Conservation (phyloP, 2,329 filamentous ascomycete species). For the Aspergillus pseudotamarii region DNA sequence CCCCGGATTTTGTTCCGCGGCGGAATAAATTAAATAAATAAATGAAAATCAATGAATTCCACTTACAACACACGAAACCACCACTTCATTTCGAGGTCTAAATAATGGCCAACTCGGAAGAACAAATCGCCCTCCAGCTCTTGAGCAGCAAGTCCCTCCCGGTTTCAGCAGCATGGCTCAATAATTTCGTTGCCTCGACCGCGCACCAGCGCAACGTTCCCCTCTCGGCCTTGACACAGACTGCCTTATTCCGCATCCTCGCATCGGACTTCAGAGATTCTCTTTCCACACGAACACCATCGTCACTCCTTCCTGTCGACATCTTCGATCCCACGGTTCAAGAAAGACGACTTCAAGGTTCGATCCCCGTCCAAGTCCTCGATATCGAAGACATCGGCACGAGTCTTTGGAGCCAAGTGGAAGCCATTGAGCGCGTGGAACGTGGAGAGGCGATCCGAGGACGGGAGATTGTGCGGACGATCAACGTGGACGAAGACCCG, state of each 20-base stretch:
- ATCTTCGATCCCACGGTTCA: constrained; percentile 57
- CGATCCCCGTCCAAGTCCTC: constrained; percentile 78
- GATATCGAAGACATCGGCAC: constrained; percentile 81
- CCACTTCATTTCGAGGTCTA: not conserved
- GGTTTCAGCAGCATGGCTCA: constrained; percentile 65
- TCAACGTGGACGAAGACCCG: constrained; percentile 54
- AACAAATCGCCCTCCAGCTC: constrained; percentile 55
- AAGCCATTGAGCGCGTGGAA: constrained; percentile 63
- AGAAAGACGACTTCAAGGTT: constrained; percentile 60
- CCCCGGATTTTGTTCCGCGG: constrained; percentile 14
- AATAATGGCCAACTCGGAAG: constrained; percentile 30
- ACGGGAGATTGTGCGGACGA: constrained; percentile 77
- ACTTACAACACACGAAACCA: not conserved
- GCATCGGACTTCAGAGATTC: constrained; percentile 73
- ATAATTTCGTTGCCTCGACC: constrained; percentile 60
- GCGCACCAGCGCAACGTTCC: constrained; percentile 59
- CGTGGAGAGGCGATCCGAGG: constrained; percentile 60
- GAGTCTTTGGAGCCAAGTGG: constrained; percentile 84
- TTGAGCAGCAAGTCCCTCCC: constrained; percentile 57
- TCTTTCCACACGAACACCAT: constrained; percentile 51
- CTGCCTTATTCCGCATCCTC: constrained; percentile 78
- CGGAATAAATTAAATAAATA: not conserved
- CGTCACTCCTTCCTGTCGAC: constrained; percentile 58
- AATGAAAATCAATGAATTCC: not conserved
- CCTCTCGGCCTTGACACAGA: constrained; percentile 72